Percentiles rank a stretch among this genome's conserved stretches.
These are phyloP conservation scores for Claviceps cyperi DNA, from an alignment of 2,329 filamentous ascomycete species.

Conservation along the genomic window DNA sequence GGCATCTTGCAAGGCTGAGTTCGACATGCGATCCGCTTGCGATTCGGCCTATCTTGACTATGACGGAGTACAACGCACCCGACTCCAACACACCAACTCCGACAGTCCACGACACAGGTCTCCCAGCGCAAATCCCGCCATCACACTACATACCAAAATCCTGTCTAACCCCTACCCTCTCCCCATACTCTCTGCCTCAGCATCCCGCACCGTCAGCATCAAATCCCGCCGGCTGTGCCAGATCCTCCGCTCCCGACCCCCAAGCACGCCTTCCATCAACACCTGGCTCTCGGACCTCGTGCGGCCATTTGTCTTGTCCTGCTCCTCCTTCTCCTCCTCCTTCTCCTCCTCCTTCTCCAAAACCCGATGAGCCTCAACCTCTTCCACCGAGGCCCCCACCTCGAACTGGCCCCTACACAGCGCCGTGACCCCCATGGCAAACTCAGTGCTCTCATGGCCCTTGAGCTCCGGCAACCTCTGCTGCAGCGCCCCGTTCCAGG, in stretches of 20 bases:
- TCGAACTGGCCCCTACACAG: slow-evolving; percentile 75
- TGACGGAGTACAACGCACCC: too few species aligned
- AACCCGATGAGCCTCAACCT: slow-evolving; percentile 41
- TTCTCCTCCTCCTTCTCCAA: slow-evolving; percentile 15
- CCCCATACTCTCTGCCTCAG: neutral
- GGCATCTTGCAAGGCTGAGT: too few species aligned
- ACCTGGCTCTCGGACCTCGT: slow-evolving; percentile 38
- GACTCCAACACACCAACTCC: too few species aligned
- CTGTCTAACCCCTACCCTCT: too few species aligned
- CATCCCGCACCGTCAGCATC: slow-evolving; percentile 30
- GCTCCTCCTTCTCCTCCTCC: slow-evolving; percentile 14
- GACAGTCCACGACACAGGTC: too few species aligned
- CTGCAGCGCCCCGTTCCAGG: slow-evolving; percentile 76
- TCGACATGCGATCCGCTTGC: too few species aligned
- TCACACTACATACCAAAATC: too few species aligned
- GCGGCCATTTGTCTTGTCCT: slow-evolving; percentile 15
- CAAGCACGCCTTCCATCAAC: slow-evolving; percentile 44
- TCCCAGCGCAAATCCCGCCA: too few species aligned
- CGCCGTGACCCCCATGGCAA: slow-evolving; percentile 56
- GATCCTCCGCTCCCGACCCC: slow-evolving; percentile 44
- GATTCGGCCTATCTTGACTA: too few species aligned
- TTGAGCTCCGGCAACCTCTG: slow-evolving; percentile 50
- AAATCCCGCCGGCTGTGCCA: slow-evolving; percentile 50
- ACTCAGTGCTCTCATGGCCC: slow-evolving; percentile 42
- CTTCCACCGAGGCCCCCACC: slow-evolving; percentile 66